These are phyloP conservation scores for Zasmidium cellare DNA, from an alignment of 2,329 filamentous ascomycete genomes.

Conservation along the genomic window DNA sequence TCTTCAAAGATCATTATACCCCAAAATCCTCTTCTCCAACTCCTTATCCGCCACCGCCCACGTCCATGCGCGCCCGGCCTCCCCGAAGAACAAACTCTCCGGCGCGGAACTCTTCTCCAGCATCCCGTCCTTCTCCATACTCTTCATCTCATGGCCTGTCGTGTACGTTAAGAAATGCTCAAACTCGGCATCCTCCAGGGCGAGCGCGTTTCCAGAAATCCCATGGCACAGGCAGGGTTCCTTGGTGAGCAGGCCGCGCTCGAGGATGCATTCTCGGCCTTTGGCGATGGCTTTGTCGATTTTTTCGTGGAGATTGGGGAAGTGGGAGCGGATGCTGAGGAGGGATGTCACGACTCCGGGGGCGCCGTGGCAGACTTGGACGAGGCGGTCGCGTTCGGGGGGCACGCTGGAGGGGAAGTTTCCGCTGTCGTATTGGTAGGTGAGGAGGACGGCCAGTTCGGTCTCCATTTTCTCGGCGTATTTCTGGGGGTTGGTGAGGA, in stretches of 20 bases:
- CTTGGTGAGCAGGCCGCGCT: constrained; percentile 61
- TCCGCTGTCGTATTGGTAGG: constrained; percentile 60
- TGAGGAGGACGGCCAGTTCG: constrained; percentile 57
- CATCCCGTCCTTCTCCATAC: constrained; percentile 53
- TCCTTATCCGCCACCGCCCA: constrained; percentile 47
- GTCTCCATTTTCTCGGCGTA: constrained; percentile 56
- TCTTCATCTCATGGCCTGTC: constrained; percentile 57
- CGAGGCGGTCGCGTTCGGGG: constrained; percentile 50
- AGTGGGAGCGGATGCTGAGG: constrained; percentile 56
- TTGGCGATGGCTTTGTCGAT: constrained; percentile 56
- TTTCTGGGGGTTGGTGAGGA: constrained; percentile 57
- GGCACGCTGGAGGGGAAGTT: constrained; percentile 63
- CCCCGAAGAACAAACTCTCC: constrained; percentile 50
- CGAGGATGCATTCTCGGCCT: constrained; percentile 56
- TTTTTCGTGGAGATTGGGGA: constrained; percentile 53
- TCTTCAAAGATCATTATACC: constrained; percentile 51
- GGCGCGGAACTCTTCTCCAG: constrained; percentile 53
- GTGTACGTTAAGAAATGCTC: constrained; percentile 62
- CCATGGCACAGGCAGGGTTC: constrained; percentile 66
- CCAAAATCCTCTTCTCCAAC: constrained; percentile 48
- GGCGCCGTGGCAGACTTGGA: constrained; percentile 69
- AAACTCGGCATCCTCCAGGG: constrained; percentile 49
- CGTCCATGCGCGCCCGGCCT: constrained; percentile 44
- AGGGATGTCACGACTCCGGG: constrained; percentile 64
- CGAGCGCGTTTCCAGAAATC: constrained; percentile 64